Conservation (phyloP, 495 filamentous ascomycete species). For the Recurvomyces mirabilis region DNA sequence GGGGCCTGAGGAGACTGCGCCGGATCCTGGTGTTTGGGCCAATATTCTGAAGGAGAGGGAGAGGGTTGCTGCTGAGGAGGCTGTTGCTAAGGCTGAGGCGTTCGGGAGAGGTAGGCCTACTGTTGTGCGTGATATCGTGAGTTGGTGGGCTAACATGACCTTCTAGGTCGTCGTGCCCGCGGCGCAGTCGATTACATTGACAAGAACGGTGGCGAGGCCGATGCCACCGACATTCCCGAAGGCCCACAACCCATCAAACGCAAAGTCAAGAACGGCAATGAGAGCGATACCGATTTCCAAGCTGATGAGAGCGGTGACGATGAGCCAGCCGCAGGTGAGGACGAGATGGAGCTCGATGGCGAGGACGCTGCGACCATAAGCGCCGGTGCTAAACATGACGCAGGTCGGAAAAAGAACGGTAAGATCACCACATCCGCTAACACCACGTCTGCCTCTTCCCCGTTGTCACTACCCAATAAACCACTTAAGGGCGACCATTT, state of each 20-base stretch:
- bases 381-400: slow-evolving; percentile 18
- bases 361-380: too few relatives aligned
- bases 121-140: too few relatives aligned
- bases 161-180: too few relatives aligned
- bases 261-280: slow-evolving; percentile 17
- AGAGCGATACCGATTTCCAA: slow-evolving; percentile 45
- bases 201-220: slow-evolving; percentile 8
- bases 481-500: too few relatives aligned
- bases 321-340: not conserved
- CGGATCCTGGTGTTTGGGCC: slow-evolving; percentile 69
- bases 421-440: slow-evolving; percentile 11
- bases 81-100: slow-evolving; percentile 48
- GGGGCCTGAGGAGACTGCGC: slow-evolving; percentile 35
- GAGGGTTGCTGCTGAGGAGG: slow-evolving; percentile 57
- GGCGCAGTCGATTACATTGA: slow-evolving; percentile 28
- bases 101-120: slow-evolving; percentile 79
- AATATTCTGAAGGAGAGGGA: slow-evolving; percentile 75
- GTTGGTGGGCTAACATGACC: too few relatives aligned
- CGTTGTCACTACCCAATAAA: too few relatives aligned
- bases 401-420: slow-evolving; percentile 17
- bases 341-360: too few relatives aligned
- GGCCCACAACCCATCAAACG: slow-evolving; percentile 10
- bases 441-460: too few relatives aligned
- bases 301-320: slow-evolving; percentile 28
- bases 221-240: slow-evolving; percentile 15